These are phyloP conservation scores for Boletus edulis DNA, from an alignment of 768 basidiomycete genomes.

Conservation along the genomic window DNA sequence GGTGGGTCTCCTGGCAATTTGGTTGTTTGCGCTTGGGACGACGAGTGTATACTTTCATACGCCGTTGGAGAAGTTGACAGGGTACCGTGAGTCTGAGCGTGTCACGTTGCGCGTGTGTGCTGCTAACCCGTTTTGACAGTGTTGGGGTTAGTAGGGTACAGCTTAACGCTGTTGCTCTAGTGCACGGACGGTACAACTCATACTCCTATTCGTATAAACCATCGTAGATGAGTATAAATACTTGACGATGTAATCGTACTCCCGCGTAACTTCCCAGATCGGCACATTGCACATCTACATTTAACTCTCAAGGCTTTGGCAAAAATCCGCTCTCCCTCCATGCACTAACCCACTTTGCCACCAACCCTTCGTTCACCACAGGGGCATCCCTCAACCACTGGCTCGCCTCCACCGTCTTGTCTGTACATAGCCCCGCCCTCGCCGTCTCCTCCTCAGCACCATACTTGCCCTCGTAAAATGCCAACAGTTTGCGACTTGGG, in stretches of 20 bases:
- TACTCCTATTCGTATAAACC: not conserved
- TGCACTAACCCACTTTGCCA: constrained; percentile 40
- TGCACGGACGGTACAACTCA: not conserved
- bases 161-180: constrained; percentile 27
- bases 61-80: constrained; percentile 83
- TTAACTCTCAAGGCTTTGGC: not conserved
- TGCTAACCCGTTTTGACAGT: constrained; percentile 26
- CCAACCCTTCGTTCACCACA: constrained; percentile 25
- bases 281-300: no score
- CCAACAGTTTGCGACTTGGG: constrained; percentile 23
- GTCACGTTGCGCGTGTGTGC: not conserved
- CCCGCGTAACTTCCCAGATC: no score
- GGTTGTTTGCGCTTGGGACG: constrained; percentile 73
- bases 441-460: constrained; percentile 10
- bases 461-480: constrained; percentile 26
- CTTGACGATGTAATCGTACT: not conserved
- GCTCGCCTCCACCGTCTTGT: constrained; percentile 12
- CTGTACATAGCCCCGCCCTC: constrained; percentile 10
- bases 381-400: constrained; percentile 16
- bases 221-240: not conserved
- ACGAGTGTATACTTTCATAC: constrained; percentile 92
- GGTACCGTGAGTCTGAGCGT: constrained; percentile 61
- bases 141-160: constrained; percentile 37
- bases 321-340: constrained; percentile 44
- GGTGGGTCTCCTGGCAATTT: constrained; percentile 51